Conservation (phyloP, 441 rosid species). For the Melastoma candidum region DNA sequence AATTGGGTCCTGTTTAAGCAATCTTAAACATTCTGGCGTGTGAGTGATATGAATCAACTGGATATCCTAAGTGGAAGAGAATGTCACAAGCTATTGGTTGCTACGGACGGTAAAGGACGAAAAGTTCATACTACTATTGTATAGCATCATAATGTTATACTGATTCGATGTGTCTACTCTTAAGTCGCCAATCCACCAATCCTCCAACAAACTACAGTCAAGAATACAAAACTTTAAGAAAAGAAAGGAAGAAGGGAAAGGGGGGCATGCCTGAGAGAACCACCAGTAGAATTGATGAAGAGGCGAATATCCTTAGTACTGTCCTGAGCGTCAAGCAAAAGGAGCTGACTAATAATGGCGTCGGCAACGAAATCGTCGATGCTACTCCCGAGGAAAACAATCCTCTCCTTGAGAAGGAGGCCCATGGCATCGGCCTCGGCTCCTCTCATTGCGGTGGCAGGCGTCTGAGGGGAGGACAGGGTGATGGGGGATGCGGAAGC, state of each 20-base stretch:
- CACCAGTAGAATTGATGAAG: conserved; percentile 77
- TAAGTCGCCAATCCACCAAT: no score
- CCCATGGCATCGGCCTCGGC: conserved; percentile 82
- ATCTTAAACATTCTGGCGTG: no score
- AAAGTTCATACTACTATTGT: no score
- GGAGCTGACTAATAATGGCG: conserved; percentile 70
- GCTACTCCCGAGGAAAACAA: conserved; percentile 61
- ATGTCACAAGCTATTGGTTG: no score
- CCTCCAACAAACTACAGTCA: no score
- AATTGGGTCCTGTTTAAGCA: no score
- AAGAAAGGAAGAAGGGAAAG: neutral
- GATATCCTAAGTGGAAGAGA: no score
- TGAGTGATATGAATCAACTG: no score
- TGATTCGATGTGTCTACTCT: no score
- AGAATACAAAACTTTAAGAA: no score
- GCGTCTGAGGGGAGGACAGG: conserved; percentile 34
- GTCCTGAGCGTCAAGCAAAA: conserved; percentile 86
- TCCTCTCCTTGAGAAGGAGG: conserved; percentile 70
- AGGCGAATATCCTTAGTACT: conserved; percentile 81
- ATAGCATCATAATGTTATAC: no score
- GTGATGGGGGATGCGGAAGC: conserved; percentile 13
- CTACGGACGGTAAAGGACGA: no score
- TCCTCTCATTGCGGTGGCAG: conserved; percentile 48
- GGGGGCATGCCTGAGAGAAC: conserved; percentile 64
- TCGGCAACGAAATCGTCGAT: conserved; percentile 87